Evolutionary conservation across 73 alveolate genomes (phyloP).

Genomic region (Paramecium primaurelia): DNA sequence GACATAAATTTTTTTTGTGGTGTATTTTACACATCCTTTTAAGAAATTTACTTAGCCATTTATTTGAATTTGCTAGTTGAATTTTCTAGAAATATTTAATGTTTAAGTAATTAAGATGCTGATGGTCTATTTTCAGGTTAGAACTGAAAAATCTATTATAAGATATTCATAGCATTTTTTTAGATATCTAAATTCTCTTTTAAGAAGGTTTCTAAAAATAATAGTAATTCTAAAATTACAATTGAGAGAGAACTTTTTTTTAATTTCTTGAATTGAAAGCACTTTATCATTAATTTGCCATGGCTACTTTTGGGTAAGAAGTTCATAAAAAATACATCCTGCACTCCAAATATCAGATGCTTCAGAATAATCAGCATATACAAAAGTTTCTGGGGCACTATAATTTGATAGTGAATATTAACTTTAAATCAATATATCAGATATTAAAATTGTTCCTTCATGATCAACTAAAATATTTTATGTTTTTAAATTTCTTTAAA

Average conservation of each 20-base stretch:
- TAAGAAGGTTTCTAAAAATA: background rate
- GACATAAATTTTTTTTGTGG: background rate
- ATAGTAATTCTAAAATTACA: background rate
- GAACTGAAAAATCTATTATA: too few species aligned
- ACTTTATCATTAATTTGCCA: background rate
- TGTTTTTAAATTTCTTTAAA: background rate
- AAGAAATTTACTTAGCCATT: background rate
- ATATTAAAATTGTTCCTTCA: background rate
- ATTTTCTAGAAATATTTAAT: background rate
- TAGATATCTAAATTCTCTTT: background rate
- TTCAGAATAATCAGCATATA: conserved; percentile 58
- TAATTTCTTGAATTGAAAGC: background rate
- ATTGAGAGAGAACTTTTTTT: background rate
- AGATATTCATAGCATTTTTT: background rate
- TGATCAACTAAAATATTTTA: background rate
- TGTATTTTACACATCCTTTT: background rate
- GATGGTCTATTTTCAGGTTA: background rate
- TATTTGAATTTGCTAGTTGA: background rate
- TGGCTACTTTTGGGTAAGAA: conserved; percentile 61
- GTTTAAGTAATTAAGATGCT: background rate
- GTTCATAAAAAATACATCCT: conserved; percentile 88
- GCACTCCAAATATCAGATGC: conserved; percentile 87
- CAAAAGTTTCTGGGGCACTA: conserved; percentile 84
- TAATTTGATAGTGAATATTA: conserved; percentile 50
- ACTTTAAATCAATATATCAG: background rate